These are phyloP conservation scores for Gynochthodes officinalis DNA, from an alignment of 257 asterid genomes.

Conservation along the genomic window DNA sequence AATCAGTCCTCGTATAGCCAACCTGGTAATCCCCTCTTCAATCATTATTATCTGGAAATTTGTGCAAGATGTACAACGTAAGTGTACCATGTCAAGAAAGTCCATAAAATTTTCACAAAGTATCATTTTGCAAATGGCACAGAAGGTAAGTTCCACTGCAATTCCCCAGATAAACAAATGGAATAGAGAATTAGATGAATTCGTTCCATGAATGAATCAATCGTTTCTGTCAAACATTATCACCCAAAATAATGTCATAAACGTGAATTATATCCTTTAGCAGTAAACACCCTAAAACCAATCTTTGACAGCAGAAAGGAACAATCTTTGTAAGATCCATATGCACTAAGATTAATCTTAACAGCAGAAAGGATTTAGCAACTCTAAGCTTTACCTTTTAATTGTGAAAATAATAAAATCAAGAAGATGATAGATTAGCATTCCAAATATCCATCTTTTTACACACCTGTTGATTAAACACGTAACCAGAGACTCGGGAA, in stretches of 20 bases:
- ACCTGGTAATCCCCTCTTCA: slow-evolving; percentile 28
- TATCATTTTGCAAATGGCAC: not conserved
- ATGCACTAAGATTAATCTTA: not conserved
- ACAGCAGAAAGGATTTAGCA: not conserved
- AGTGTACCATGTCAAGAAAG: not conserved
- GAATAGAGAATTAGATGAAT: not conserved
- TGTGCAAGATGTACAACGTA: not conserved
- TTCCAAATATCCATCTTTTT: not conserved
- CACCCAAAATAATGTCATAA: not conserved
- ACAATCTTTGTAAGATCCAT: not conserved
- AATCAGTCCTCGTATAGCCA: slow-evolving; percentile 26
- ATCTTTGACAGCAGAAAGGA: not conserved
- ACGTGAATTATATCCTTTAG: not conserved
- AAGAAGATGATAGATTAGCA: not conserved
- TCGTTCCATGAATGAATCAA: not conserved
- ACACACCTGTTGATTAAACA: not conserved
- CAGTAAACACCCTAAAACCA: not conserved
- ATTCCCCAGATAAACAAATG: not conserved
- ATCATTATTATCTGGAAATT: slow-evolving; percentile 27
- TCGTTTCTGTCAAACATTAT: not conserved
- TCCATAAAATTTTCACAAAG: not conserved
- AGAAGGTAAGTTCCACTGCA: not conserved
- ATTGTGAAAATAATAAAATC: not conserved
- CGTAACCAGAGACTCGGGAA: not conserved
- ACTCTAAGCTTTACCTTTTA: not conserved